These are phyloP conservation scores for Oenanthe javanica DNA, from an alignment of 140 eudicot species.

Conservation along the genomic window DNA sequence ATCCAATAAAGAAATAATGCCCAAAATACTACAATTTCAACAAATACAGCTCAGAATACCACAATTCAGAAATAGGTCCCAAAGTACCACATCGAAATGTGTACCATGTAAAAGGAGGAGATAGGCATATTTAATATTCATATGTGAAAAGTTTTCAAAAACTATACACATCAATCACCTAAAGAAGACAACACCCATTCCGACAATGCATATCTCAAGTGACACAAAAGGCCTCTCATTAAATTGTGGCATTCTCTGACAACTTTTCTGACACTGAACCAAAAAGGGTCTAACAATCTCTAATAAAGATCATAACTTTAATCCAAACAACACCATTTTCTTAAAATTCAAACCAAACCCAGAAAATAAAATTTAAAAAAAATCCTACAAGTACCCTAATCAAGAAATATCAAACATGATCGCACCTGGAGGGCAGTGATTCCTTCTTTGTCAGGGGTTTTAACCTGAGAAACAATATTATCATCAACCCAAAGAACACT, in stretches of 20 bases:
- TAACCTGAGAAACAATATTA: conserved; percentile 87
- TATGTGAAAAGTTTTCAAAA: not conserved
- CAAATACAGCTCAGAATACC: not conserved
- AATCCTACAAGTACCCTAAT: not conserved
- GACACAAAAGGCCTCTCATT: not conserved
- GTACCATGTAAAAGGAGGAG: not conserved
- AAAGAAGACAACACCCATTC: not conserved
- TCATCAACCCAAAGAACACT: conserved; percentile 84
- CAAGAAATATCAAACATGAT: not conserved
- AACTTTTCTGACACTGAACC: not conserved
- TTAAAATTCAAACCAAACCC: not conserved
- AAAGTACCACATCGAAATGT: not conserved
- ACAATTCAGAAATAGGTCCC: not conserved
- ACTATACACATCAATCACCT: not conserved
- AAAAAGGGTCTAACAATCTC: not conserved
- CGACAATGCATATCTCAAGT: not conserved
- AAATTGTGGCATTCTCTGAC: not conserved
- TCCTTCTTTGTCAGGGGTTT: conserved; percentile 89
- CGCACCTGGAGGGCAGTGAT: conserved; percentile 74
- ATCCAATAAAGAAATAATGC: not conserved
- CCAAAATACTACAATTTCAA: not conserved
- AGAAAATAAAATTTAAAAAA: not conserved
- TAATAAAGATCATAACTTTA: not conserved
- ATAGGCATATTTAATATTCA: not conserved
- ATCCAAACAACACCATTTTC: not conserved